Percentiles rank a stretch among this genome's conserved stretches.
These are phyloP conservation scores for Scenedesmus sp. DNA, from an alignment of 163 green algal species.

Conservation along the genomic window DNA sequence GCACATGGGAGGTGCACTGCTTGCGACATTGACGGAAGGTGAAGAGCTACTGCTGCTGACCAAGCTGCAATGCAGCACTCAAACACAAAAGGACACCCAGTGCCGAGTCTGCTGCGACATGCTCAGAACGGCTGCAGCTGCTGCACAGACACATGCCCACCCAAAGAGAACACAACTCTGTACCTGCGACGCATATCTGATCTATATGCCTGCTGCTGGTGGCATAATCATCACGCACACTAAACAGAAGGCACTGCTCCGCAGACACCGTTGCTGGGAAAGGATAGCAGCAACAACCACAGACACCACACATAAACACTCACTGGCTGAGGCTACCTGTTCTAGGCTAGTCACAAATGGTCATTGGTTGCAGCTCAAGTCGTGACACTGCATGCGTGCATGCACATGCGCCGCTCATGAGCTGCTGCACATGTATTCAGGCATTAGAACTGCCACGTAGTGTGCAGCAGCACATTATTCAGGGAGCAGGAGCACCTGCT, in stretches of 20 bases:
- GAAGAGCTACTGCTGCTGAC: not conserved
- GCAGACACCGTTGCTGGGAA: not conserved
- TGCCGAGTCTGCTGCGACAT: not conserved
- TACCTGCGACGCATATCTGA: not conserved
- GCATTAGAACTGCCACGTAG: not conserved
- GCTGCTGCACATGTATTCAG: not conserved
- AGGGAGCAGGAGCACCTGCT: not conserved
- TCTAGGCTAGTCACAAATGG: not conserved
- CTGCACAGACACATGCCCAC: not conserved
- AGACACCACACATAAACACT: not conserved
- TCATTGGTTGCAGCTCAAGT: not conserved
- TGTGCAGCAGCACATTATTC: not conserved
- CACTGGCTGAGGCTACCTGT: not conserved
- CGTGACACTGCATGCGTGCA: not conserved
- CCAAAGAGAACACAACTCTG: not conserved
- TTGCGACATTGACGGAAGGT: not conserved
- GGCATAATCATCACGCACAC: not conserved
- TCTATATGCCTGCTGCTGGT: not conserved
- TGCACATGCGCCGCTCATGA: not conserved
- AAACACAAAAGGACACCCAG: not conserved
- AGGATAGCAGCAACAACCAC: not conserved
- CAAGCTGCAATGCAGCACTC: not conserved
- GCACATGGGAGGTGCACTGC: not conserved
- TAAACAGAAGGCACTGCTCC: not conserved
- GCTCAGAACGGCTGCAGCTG: not conserved